These are phyloP conservation scores for Ochromonadaceae sp. DNA, from an alignment of 352 stramenopile genomes.

Conservation along the genomic window DNA sequence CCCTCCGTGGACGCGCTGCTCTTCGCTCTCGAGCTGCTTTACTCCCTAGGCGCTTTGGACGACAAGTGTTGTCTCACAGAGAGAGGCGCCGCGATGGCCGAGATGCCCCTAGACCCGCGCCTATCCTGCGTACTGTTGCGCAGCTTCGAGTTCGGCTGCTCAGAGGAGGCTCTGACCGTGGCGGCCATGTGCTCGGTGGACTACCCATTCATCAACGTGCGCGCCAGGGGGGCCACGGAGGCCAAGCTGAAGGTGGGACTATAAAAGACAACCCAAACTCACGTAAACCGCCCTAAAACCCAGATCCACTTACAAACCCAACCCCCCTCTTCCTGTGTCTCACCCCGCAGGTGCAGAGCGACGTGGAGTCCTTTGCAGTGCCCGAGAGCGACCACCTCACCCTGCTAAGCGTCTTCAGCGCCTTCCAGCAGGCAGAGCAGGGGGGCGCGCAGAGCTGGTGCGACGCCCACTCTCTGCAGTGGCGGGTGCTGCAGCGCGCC, in stretches of 20 bases:
- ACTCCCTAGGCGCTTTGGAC: slow-evolving; percentile 88
- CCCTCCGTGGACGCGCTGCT: slow-evolving; percentile 90
- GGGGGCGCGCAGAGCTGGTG: no score
- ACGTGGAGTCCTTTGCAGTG: no score
- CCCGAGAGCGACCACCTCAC: no score
- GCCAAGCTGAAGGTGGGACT: not conserved
- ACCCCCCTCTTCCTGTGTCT: slow-evolving; percentile 5
- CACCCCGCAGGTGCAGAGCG: no score
- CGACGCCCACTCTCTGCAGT: no score
- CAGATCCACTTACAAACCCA: not conserved
- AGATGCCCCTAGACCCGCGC: slow-evolving; percentile 97
- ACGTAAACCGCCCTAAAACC: slow-evolving; percentile 61
- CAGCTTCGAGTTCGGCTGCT: slow-evolving; percentile 89
- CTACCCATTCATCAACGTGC: slow-evolving; percentile 98
- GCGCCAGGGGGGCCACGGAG: no score
- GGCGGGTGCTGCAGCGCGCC: slow-evolving; percentile 80
- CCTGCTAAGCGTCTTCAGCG: slow-evolving; percentile 81
- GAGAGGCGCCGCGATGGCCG: slow-evolving; percentile 95
- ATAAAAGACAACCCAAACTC: slow-evolving; percentile 54
- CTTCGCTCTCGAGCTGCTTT: slow-evolving; percentile 90
- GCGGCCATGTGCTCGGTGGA: slow-evolving; percentile 96
- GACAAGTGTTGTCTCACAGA: slow-evolving; percentile 82
- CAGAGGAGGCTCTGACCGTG: slow-evolving; percentile 97
- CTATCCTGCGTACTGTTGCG: slow-evolving; percentile 96
- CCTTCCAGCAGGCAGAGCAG: no score